These are phyloP conservation scores for Saccharomyces kudriavzevii DNA, from an alignment of 805 yeast species.

Conservation along the genomic window DNA sequence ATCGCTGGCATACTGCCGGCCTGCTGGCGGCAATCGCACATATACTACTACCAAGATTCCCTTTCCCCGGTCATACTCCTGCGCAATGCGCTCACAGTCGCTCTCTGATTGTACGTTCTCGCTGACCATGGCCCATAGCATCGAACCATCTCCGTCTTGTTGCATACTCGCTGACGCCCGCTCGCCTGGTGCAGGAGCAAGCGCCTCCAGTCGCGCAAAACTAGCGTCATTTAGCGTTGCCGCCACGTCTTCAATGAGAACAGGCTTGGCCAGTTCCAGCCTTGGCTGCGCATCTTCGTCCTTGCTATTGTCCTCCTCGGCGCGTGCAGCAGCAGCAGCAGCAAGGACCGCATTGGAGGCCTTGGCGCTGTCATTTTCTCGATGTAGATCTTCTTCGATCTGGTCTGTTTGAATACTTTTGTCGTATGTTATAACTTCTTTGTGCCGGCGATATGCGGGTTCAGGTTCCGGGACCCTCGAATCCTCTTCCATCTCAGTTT, in stretches of 20 bases:
- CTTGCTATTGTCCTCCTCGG: background rate
- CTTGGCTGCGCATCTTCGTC: background rate
- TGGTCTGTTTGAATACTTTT: slow-evolving; percentile 20
- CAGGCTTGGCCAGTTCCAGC: background rate
- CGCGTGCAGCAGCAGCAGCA: background rate
- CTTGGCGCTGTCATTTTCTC: background rate
- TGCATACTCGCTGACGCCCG: background rate
- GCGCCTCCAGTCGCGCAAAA: background rate
- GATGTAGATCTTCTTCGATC: background rate
- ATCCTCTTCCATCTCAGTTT: slow-evolving; percentile 13
- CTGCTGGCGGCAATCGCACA: background rate
- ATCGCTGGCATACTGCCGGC: slow-evolving; percentile 1
- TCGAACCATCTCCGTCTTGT: background rate
- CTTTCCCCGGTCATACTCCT: background rate
- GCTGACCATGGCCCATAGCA: background rate
- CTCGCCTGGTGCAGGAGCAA: background rate
- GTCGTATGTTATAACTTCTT: slow-evolving; percentile 16
- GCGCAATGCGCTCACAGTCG: background rate
- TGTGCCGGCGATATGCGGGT: background rate
- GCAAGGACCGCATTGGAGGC: too few relatives aligned
- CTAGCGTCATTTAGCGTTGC: background rate
- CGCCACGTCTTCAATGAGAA: background rate
- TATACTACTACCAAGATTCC: background rate
- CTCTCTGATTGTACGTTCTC: background rate
- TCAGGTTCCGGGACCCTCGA: background rate